phyloP scores from a whole-genome alignment of 2,329 filamentous ascomycete genomes.

The Purpureocillium takamizusanense region DNA sequence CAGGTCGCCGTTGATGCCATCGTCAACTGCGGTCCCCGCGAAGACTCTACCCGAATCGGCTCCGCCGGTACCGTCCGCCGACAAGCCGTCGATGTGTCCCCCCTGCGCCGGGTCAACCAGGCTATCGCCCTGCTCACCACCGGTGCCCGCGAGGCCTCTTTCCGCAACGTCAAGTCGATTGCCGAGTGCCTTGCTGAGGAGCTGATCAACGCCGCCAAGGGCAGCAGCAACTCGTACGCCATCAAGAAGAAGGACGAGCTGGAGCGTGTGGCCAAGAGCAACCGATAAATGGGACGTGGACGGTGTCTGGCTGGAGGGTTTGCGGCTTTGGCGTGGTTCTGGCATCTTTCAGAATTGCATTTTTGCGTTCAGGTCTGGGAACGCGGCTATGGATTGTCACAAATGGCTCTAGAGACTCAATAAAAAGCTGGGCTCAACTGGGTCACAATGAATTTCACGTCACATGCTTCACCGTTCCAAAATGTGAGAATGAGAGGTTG shows the following conservation, averaged over 20 bases:
- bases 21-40: slow-evolving; percentile 99
- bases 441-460: slow-evolving; percentile 23
- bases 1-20: slow-evolving; percentile 99
- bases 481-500: no score
- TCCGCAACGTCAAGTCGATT: slow-evolving; percentile 99
- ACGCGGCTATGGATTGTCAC: slow-evolving; percentile 35
- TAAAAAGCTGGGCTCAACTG: slow-evolving; percentile 31
- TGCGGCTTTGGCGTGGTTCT: slow-evolving; percentile 34
- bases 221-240: slow-evolving; percentile 99
- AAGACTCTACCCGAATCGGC: slow-evolving; percentile 99
- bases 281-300: slow-evolving; percentile 70
- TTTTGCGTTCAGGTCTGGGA: slow-evolving; percentile 37
- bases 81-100: slow-evolving; percentile 99
- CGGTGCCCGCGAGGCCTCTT: slow-evolving; percentile 94
- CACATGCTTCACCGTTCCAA: slow-evolving; percentile 1
- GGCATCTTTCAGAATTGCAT: slow-evolving; percentile 38
- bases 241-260: slow-evolving; percentile 99
- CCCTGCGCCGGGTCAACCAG: slow-evolving; percentile 99
- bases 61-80: slow-evolving; percentile 98
- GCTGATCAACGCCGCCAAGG: slow-evolving; percentile 99
- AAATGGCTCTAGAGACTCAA: slow-evolving; percentile 33
- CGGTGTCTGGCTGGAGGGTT: slow-evolving; percentile 26
- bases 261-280: slow-evolving; percentile 99
- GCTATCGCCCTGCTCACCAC: slow-evolving; percentile 98
- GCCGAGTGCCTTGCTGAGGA: slow-evolving; percentile 99